Conservation (phyloP, 192 early-diverging fungal genomes). For the Gigaspora rosea region DNA sequence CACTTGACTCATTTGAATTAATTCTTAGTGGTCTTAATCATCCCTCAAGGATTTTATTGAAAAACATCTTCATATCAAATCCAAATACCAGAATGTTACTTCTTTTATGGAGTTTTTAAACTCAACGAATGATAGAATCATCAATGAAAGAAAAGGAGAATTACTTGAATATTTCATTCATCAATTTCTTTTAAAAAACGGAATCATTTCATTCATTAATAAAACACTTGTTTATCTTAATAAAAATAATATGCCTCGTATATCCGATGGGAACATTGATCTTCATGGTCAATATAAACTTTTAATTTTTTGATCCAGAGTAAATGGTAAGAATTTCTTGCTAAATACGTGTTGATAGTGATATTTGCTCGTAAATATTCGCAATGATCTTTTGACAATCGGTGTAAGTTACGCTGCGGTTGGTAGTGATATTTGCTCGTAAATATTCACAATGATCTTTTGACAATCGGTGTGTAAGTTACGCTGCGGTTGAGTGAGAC, state of each 20-base stretch:
- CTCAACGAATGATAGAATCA: background rate
- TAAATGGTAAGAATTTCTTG: background rate
- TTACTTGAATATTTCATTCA: background rate
- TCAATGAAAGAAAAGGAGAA: background rate
- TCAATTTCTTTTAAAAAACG: no score
- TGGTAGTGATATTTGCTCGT: background rate
- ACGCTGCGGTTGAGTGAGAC: no score
- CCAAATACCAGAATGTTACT: background rate
- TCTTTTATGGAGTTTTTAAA: background rate
- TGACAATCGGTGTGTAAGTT: no score
- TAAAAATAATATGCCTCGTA: background rate
- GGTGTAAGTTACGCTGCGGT: background rate
- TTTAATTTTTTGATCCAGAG: background rate
- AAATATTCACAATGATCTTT: no score
- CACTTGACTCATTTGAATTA: background rate
- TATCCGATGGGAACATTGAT: background rate
- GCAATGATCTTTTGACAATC: background rate
- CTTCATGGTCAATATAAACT: background rate
- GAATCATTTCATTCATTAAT: background rate
- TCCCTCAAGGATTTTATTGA: background rate
- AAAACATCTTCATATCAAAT: background rate
- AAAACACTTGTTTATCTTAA: background rate
- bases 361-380: background rate
- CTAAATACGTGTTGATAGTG: background rate
- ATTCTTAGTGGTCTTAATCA: background rate